Evolutionary conservation across 768 basidiomycete genomes (phyloP).

Genomic region (Termitomyces sp.): DNA sequence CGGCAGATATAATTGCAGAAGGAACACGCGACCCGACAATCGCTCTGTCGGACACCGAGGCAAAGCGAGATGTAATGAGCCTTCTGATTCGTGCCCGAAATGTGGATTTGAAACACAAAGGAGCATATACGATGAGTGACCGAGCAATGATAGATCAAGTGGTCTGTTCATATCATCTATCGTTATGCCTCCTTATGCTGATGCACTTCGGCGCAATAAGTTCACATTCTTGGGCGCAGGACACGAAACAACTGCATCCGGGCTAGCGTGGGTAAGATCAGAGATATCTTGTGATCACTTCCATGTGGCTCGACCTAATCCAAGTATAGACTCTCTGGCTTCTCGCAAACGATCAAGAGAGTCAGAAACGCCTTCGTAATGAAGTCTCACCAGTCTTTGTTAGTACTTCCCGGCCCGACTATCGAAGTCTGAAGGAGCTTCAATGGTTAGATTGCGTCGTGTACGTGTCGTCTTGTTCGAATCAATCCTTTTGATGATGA

Average conservation of each 20-base stretch:
- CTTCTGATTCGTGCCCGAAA: slow-evolving; percentile 40
- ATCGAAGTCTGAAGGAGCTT: slow-evolving; percentile 32
- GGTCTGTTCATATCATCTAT: slow-evolving; percentile 19
- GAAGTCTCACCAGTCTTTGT: slow-evolving; percentile 40
- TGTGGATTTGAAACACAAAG: slow-evolving; percentile 26
- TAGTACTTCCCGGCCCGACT: slow-evolving; percentile 29
- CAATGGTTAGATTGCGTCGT: slow-evolving; percentile 35
- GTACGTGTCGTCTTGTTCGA: slow-evolving; percentile 15
- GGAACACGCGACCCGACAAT: slow-evolving; percentile 31
- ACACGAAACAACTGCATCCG: slow-evolving; percentile 41
- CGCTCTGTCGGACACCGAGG: slow-evolving; percentile 26
- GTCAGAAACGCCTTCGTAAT: slow-evolving; percentile 45
- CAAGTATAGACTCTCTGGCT: slow-evolving; percentile 41
- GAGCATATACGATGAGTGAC: slow-evolving; percentile 37
- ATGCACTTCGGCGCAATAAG: slow-evolving; percentile 13
- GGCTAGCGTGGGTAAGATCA: slow-evolving; percentile 43
- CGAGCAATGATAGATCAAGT: slow-evolving; percentile 48
- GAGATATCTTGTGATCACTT: neutral
- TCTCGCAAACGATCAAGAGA: slow-evolving; percentile 41
- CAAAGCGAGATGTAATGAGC: slow-evolving; percentile 48
- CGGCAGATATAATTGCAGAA: slow-evolving; percentile 31
- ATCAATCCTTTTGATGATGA: neutral
- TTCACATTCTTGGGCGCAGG: slow-evolving; percentile 45
- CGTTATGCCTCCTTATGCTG: neutral
- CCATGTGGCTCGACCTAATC: neutral